These are phyloP conservation scores for Lactarius indigo DNA, from an alignment of 768 basidiomycete species.

Conservation along the genomic window DNA sequence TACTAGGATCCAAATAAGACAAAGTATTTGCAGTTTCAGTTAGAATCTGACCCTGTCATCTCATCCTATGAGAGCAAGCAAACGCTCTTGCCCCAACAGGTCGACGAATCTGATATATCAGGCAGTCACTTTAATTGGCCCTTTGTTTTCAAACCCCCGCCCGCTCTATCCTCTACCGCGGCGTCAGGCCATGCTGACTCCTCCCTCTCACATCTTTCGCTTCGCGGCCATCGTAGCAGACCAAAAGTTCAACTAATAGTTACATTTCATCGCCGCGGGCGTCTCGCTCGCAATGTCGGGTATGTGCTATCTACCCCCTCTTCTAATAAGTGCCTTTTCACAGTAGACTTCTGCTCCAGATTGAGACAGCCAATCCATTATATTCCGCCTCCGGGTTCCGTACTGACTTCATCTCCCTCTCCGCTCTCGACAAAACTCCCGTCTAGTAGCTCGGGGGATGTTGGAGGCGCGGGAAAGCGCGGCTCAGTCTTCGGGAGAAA, in stretches of 20 bases:
- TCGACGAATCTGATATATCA: background rate
- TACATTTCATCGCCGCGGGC: conserved; percentile 11
- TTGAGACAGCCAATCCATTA: conserved; percentile 1
- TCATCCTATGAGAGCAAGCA: conserved; percentile 8
- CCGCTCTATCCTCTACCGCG: background rate
- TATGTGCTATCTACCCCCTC: conserved; percentile 6
- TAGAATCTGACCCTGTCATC: background rate
- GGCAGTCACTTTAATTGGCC: conserved; percentile 10
- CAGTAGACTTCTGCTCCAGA: background rate
- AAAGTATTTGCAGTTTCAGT: background rate
- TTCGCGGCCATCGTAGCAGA: background rate
- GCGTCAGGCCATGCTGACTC: background rate
- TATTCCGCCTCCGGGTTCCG: background rate
- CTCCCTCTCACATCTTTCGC: background rate
- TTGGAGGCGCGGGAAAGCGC: too few relatives aligned
- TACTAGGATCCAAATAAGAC: background rate
- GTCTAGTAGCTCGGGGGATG: background rate
- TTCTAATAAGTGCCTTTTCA: background rate
- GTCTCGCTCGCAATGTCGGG: conserved; percentile 7
- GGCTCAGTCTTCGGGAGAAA: too few relatives aligned
- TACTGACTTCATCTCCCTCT: background rate
- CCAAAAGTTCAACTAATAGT: conserved; percentile 10
- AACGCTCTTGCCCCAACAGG: background rate
- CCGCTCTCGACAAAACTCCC: background rate
- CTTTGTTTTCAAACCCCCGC: conserved; percentile 4